phyloP scores from a whole-genome alignment of 148 eudicot genomes.

The Nyssa sinensis region DNA sequence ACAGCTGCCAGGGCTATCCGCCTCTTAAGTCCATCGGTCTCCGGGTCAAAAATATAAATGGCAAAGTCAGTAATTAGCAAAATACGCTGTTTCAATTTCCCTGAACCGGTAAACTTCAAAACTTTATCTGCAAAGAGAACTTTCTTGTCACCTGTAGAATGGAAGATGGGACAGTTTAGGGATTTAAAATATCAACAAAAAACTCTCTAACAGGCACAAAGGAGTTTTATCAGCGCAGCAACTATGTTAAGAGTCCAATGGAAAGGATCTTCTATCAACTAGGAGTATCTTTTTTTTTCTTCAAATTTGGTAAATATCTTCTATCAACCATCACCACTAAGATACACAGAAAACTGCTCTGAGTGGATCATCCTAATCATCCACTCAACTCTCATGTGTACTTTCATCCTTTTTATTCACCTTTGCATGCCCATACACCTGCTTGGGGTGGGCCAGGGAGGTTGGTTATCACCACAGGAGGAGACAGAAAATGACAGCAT shows the following conservation, averaged over 20 bases:
- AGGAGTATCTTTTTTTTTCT: too few relatives aligned
- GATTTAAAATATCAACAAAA: not conserved
- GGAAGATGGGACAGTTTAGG: not conserved
- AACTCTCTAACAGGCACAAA: not conserved
- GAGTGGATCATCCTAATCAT: too few relatives aligned
- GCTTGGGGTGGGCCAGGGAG: too few relatives aligned
- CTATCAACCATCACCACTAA: too few relatives aligned
- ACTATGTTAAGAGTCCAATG: not conserved
- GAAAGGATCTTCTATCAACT: too few relatives aligned
- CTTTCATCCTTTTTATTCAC: too few relatives aligned
- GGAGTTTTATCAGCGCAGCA: not conserved
- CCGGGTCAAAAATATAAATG: conserved; percentile 74
- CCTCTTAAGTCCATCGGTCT: conserved; percentile 67
- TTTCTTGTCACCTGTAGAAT: conserved; percentile 62
- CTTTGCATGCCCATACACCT: too few relatives aligned
- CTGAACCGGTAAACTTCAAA: conserved; percentile 86
- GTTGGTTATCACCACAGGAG: too few relatives aligned
- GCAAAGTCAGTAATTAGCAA: conserved; percentile 66
- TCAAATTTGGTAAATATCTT: too few relatives aligned
- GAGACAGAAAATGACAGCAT: too few relatives aligned
- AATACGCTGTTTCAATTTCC: conserved; percentile 80
- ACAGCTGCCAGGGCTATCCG: conserved; percentile 85
- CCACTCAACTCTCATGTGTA: too few relatives aligned
- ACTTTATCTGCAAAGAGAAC: conserved; percentile 86
- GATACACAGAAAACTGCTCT: too few relatives aligned